phyloP scores from a whole-genome alignment of 2,329 filamentous ascomycete species.

The Colletotrichum lini region DNA sequence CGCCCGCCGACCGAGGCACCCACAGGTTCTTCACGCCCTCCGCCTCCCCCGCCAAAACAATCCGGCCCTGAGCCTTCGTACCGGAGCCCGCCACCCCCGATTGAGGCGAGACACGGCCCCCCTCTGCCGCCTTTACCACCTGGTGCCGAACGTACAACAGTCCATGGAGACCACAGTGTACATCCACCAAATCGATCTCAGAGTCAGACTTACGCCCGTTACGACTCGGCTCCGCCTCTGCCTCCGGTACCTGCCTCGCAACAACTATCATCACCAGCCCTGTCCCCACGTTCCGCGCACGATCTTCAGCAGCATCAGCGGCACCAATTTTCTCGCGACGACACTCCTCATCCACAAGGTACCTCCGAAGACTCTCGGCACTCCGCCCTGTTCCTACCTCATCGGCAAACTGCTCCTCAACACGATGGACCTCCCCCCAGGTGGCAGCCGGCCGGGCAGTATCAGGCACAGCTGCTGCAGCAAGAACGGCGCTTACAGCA shows the following conservation, averaged over 20 bases:
- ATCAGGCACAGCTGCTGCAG: constrained; percentile 44
- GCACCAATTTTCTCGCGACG: constrained; percentile 26
- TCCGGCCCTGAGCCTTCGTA: constrained; percentile 53
- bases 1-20: constrained; percentile 51
- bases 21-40: constrained; percentile 55
- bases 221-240: constrained; percentile 64
- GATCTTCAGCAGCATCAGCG: constrained; percentile 37
- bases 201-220: constrained; percentile 54
- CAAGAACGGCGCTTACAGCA: constrained; percentile 46
- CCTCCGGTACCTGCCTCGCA: constrained; percentile 48
- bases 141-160: constrained; percentile 46
- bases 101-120: constrained; percentile 44
- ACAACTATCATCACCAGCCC: neutral
- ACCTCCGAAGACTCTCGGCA: constrained; percentile 43
- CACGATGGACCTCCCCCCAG: constrained; percentile 31
- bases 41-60: constrained; percentile 70
- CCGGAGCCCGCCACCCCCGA: constrained; percentile 45
- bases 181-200: constrained; percentile 35
- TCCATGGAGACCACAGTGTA: constrained; percentile 42
- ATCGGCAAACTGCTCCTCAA: constrained; percentile 37
- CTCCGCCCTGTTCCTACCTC: constrained; percentile 44
- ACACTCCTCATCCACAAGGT: constrained; percentile 34
- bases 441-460: constrained; percentile 42
- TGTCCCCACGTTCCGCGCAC: constrained; percentile 32
- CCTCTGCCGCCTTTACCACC: constrained; percentile 51